phyloP scores from a whole-genome alignment of 192 early-diverging fungal species.

The Podochytrium sp. region DNA sequence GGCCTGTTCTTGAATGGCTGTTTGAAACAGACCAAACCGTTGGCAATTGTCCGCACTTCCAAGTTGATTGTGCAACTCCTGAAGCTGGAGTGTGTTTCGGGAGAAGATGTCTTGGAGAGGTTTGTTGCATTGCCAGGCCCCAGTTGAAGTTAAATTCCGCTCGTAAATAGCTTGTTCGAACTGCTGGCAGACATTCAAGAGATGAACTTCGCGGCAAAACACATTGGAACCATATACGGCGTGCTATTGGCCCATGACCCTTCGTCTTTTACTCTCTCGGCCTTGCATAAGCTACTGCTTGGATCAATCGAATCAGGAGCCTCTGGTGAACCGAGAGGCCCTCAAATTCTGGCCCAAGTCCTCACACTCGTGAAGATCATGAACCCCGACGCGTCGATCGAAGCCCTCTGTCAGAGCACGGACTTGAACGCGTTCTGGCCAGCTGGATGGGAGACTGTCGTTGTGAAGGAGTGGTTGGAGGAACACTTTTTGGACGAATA shows the following conservation, averaged over 20 bases:
- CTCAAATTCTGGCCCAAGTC: not conserved
- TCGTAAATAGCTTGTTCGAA: too few species aligned
- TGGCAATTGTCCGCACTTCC: not conserved
- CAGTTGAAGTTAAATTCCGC: too few species aligned
- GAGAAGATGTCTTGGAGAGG: not conserved
- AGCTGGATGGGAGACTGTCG: not conserved
- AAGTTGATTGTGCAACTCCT: not conserved
- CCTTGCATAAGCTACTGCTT: not conserved
- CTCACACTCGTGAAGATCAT: not conserved
- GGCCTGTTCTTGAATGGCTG: too few species aligned
- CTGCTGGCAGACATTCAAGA: too few species aligned
- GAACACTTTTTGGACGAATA: conserved; percentile 13
- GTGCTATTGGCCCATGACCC: not conserved
- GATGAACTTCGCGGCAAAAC: too few species aligned
- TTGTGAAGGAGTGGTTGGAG: not conserved
- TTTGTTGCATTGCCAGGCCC: too few species aligned
- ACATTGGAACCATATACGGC: conserved; percentile 2
- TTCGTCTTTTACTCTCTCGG: not conserved
- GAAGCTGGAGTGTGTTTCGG: not conserved
- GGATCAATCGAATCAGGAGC: not conserved
- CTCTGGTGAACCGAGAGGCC: not conserved
- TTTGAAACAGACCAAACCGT: too few species aligned
- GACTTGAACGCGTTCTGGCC: not conserved
- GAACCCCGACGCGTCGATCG: not conserved
- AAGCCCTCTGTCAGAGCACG: not conserved